phyloP scores from a whole-genome alignment of 2,329 filamentous ascomycete species.

The Ophiognomonia clavigignenti-juglandacearum region DNA sequence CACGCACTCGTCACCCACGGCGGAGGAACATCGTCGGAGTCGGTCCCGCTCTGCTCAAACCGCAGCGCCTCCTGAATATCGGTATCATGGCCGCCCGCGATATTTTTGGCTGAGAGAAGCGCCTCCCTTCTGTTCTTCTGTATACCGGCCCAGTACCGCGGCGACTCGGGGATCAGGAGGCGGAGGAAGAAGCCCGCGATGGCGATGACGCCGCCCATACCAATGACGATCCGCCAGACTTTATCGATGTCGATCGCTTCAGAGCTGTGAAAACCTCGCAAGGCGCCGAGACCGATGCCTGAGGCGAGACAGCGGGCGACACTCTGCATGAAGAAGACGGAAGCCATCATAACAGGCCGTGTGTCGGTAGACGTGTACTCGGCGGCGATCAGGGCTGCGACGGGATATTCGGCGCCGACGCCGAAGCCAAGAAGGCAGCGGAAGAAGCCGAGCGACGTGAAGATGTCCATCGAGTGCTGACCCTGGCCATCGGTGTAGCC shows the following conservation, averaged over 20 bases:
- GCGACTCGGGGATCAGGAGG: constrained; percentile 46
- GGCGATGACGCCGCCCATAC: constrained; percentile 41
- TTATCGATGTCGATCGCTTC: constrained; percentile 28
- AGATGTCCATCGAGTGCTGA: constrained; percentile 22
- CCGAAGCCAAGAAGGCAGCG: constrained; percentile 22
- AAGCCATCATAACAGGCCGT: constrained; percentile 22
- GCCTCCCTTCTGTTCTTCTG: constrained; percentile 16
- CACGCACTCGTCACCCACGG: constrained; percentile 17
- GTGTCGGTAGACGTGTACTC: constrained; percentile 25
- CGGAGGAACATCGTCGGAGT: too few relatives aligned
- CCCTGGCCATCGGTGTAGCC: neutral
- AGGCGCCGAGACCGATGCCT: constrained; percentile 14
- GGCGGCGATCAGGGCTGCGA: constrained; percentile 25
- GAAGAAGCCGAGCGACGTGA: constrained; percentile 20
- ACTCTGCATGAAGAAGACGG: constrained; percentile 25
- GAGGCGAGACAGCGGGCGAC: constrained; percentile 18
- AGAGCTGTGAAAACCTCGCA: constrained; percentile 8
- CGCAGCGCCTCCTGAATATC: too few relatives aligned
- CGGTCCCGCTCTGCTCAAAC: too few relatives aligned
- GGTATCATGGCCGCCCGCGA: too few relatives aligned
- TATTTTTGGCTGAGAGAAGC: constrained; percentile 2
- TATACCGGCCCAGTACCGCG: constrained; percentile 28
- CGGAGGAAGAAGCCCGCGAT: constrained; percentile 41
- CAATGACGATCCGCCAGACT: constrained; percentile 46
- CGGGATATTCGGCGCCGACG: constrained; percentile 27